Evolutionary conservation across 2,329 filamentous ascomycete genomes (phyloP), one percentile per base, ranked within the genome.

Genomic region (Trichoderma cornu-damae): DNA sequence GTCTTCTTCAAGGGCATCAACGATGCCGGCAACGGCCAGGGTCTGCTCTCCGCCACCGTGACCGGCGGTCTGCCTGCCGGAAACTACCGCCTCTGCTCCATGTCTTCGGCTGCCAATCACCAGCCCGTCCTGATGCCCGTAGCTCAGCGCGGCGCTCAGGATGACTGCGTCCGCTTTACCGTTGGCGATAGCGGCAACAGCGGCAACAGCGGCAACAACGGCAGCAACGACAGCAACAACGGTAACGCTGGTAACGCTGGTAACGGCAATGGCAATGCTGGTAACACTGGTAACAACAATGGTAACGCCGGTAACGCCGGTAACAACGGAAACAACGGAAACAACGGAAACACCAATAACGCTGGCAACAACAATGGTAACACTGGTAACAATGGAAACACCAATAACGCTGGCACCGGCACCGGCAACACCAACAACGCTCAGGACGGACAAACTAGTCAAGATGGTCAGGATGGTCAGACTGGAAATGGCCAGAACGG

Each of bases 1-100:
- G 80, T 73, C 66, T 85, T 85, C 70, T 86, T 86, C 79, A 85
- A 86, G 76, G 83, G 83, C 60, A 83, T 86, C 72, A 84, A 86
- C 70, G 82, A 84, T 60, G 76, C 71, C 14, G 82, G 82, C 32
- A 77, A 86, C 64, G 78, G 77, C 30, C 64, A 80, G 2, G 83
- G 83, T 50, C 71, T 76, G 4, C 73, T 87, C 9, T 69, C 73
- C 11, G 79, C 83, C 37, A 70, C 68, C 2, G 83, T 87, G 22
- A 71, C 73, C 1, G 80, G 78, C 57, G 84, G 83, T 65, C 79
- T 87, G 2, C 81, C 82, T 3, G 74, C 76, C 3, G 83, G 84
- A 34, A 83, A 81, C 73, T 87, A 86, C 73, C 82, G 84, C 64
- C 71, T 85, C 60, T 87, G 84, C 76, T 82, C 79, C 65, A 84